Evolutionary conservation across 2,329 filamentous ascomycete genomes (phyloP).

Genomic region (Aureobasidium musti): DNA sequence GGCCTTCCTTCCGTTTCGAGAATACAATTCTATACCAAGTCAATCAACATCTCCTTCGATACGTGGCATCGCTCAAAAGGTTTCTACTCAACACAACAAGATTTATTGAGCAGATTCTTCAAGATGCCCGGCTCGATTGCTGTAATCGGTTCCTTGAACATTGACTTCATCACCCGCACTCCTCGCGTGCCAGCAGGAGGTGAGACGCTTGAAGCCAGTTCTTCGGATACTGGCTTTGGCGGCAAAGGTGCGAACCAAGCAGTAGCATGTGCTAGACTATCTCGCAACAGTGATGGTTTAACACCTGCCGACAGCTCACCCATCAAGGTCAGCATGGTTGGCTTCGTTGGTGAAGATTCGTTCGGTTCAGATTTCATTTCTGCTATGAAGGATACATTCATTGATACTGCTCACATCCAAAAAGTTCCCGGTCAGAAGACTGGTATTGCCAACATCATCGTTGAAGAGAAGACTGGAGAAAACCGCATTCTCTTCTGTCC

Average conservation of each 20-base stretch:
- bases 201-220: conserved; percentile 80
- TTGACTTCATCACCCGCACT: conserved; percentile 87
- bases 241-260: conserved; percentile 97
- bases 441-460: conserved; percentile 53
- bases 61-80: not conserved
- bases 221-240: conserved; percentile 78
- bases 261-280: conserved; percentile 78
- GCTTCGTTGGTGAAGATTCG: conserved; percentile 52
- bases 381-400: conserved; percentile 48
- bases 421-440: conserved; percentile 49
- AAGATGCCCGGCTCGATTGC: conserved; percentile 57
- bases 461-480: conserved; percentile 52
- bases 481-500: conserved; percentile 54
- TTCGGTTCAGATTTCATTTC: conserved; percentile 46
- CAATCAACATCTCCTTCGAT: not conserved
- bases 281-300: conserved; percentile 41
- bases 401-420: conserved; percentile 46
- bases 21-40: not conserved
- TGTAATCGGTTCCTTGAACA: conserved; percentile 90
- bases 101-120: not conserved
- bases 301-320: conserved; percentile 33
- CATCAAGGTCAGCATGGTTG: conserved; percentile 53
- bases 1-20: conserved; percentile 17
- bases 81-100: not conserved
- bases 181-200: conserved; percentile 78